Evolutionary conservation across 2,329 filamentous ascomycete species (phyloP).

Genomic region (Pseudogymnoascus verrucosus): DNA sequence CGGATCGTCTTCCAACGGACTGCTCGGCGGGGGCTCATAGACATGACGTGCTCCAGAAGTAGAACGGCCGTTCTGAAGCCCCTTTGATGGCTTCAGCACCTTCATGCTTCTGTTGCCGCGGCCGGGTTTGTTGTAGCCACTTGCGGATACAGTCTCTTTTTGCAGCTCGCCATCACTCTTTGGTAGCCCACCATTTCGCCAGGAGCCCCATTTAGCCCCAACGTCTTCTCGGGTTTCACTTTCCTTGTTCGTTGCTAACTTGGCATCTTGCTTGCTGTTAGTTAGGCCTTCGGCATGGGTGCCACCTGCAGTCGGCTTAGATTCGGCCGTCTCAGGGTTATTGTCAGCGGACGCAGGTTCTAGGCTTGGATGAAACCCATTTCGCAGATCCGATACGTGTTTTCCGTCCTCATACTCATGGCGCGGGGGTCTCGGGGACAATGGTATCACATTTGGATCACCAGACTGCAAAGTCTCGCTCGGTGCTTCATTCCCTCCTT

Average conservation of each 20-base stretch:
- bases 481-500: not conserved
- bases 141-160: conserved; percentile 29
- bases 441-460: not conserved
- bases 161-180: conserved; percentile 18
- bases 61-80: conserved; percentile 27
- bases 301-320: not conserved
- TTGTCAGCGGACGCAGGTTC: not conserved
- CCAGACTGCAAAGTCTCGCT: not conserved
- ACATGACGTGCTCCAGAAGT: conserved; percentile 33
- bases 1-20: conserved; percentile 36
- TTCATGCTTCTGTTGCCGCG: conserved; percentile 71
- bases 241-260: not conserved
- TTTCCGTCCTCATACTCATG: not conserved
- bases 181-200: conserved; percentile 47
- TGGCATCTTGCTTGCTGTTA: conserved; percentile 10
- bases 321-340: not conserved
- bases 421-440: not conserved
- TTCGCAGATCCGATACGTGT: not conserved
- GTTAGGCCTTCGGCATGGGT: conserved; percentile 9
- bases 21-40: conserved; percentile 42
- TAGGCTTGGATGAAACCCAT: not conserved
- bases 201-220: conserved; percentile 61
- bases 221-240: conserved; percentile 36
- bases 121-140: conserved; percentile 60
- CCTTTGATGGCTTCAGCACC: conserved; percentile 66